Conservation (phyloP, 345 rosid species). For the Sonneratia caseolaris region DNA sequence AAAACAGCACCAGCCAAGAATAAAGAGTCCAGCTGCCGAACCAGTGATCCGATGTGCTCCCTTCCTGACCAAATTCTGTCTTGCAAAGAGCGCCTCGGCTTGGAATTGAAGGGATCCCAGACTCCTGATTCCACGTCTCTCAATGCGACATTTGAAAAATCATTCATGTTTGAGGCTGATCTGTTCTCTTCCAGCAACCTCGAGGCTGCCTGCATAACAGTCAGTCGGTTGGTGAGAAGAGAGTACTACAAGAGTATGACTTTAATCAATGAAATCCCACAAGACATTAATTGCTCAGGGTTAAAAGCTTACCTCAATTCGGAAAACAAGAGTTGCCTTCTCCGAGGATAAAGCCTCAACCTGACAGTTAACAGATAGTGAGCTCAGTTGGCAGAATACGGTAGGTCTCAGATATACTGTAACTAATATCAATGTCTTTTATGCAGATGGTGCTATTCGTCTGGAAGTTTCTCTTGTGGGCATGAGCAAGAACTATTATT, state of each 20-base stretch:
- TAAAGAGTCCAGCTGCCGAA: constrained; percentile 62
- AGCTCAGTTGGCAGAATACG: not conserved
- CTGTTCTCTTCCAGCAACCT: constrained; percentile 65
- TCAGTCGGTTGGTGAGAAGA: not conserved
- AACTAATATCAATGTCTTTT: not conserved
- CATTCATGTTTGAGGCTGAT: constrained; percentile 16
- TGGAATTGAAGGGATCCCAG: constrained; percentile 44
- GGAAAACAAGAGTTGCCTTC: constrained; percentile 68
- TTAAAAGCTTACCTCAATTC: constrained; percentile 63
- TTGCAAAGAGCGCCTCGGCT: constrained; percentile 39
- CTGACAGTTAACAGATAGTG: constrained; percentile 24
- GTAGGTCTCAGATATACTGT: not conserved
- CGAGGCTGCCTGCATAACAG: constrained; percentile 50
- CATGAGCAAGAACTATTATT: not conserved
- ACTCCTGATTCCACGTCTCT: constrained; percentile 61
- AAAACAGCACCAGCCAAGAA: constrained; percentile 67
- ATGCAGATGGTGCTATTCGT: not conserved
- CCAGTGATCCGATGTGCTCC: constrained; percentile 57
- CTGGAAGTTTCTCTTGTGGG: not conserved
- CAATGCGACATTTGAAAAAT: constrained; percentile 22
- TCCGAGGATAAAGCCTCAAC: constrained; percentile 89
- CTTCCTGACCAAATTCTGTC: constrained; percentile 60
- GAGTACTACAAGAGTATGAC: not conserved
- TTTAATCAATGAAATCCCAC: not conserved
- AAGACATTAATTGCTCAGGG: not conserved